Evolutionary conservation across 2,329 filamentous ascomycete genomes (phyloP).

Genomic region (Alternaria burnsii): DNA sequence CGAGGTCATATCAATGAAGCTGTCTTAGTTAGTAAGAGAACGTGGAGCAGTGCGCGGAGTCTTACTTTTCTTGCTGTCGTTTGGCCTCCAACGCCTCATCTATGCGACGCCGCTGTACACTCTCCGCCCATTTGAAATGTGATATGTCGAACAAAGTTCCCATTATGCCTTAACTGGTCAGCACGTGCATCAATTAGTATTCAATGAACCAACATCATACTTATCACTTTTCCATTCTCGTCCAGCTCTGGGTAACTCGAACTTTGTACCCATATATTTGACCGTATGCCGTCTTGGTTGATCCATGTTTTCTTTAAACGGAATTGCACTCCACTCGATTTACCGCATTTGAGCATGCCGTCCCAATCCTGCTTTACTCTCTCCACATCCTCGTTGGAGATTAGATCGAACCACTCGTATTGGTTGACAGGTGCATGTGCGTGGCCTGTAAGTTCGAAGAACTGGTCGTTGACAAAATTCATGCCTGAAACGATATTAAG

Average conservation of each 20-base stretch:
- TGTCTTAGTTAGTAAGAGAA: conserved; percentile 17
- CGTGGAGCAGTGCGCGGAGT: neutral
- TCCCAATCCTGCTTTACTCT: conserved; percentile 28
- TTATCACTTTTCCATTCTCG: conserved; percentile 33
- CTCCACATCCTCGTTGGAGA: conserved; percentile 33
- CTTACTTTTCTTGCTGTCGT: conserved; percentile 48
- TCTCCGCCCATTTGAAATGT: conserved; percentile 50
- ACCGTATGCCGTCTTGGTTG: conserved; percentile 34
- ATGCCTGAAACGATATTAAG: conserved; percentile 26
- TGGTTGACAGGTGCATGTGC: conserved; percentile 21
- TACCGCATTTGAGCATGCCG: conserved; percentile 25
- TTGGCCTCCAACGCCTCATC: conserved; percentile 50
- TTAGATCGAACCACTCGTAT: conserved; percentile 28
- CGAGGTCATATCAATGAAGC: conserved; percentile 45
- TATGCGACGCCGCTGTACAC: conserved; percentile 42
- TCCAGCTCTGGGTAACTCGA: conserved; percentile 38
- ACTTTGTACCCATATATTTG: conserved; percentile 39
- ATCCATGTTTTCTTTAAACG: conserved; percentile 41
- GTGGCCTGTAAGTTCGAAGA: conserved; percentile 38
- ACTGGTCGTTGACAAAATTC: conserved; percentile 42
- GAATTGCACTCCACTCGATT: conserved; percentile 29
- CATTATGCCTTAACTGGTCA: conserved; percentile 33
- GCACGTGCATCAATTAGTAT: neutral
- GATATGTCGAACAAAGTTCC: conserved; percentile 50
- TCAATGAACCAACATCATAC: conserved; percentile 7